Evolutionary conservation across 352 stramenopile species (phyloP).

Genomic region (Globisporangium solare): DNA sequence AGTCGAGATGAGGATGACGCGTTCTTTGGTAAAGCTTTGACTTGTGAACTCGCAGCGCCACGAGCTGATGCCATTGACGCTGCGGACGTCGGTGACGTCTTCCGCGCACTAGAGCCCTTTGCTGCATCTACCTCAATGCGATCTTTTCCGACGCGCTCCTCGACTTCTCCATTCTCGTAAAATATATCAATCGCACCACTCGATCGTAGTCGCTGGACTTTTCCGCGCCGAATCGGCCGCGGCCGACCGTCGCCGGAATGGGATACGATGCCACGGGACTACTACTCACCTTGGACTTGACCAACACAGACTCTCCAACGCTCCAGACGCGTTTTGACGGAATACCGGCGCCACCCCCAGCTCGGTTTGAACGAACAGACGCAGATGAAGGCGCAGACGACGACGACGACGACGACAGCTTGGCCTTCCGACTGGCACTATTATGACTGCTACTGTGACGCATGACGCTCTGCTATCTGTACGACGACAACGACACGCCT

Average conservation of each 20-base stretch:
- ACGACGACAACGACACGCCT: too few species aligned
- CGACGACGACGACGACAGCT: background rate
- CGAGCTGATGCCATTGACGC: background rate
- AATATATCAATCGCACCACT: conserved; percentile 46
- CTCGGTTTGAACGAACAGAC: background rate
- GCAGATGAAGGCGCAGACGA: background rate
- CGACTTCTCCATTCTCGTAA: conserved; percentile 45
- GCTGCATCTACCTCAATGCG: conserved; percentile 18
- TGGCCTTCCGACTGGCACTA: conserved; percentile 8
- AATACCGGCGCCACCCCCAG: background rate
- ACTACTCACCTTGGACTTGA: conserved; percentile 15
- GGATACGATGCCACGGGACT: background rate
- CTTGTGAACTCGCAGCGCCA: conserved; percentile 4
- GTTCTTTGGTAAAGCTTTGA: conserved; percentile 13
- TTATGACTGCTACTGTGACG: conserved; percentile 1
- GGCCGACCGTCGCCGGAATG: conserved; percentile 3
- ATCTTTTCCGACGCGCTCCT: conserved; percentile 38
- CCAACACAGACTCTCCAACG: conserved; percentile 26
- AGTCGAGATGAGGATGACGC: conserved; percentile 2
- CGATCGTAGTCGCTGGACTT: conserved; percentile 39
- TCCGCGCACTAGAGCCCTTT: conserved; percentile 6
- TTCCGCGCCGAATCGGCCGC: conserved; percentile 21
- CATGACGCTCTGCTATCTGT: background rate
- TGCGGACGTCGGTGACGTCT: background rate
- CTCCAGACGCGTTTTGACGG: conserved; percentile 9